A percentile compares a stretch with the other conserved stretches of the same genome.
Evolutionary conservation across 495 filamentous ascomycete genomes (phyloP).

Genomic region (Penicillium macrosclerotiorum): DNA sequence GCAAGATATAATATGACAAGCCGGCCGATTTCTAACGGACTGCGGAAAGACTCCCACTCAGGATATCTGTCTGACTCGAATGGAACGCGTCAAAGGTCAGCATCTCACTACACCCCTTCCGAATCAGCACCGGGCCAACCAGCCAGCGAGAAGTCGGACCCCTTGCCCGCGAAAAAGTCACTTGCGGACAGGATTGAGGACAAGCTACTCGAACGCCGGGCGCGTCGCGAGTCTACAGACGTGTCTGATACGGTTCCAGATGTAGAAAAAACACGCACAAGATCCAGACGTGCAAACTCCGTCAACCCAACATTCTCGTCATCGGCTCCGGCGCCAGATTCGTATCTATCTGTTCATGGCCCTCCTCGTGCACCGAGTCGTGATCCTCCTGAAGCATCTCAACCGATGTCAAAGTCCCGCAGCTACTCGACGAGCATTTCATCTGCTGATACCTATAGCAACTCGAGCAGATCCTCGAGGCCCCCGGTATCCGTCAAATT

Average conservation of each 20-base stretch:
- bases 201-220: constrained; percentile 31
- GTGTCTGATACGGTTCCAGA: constrained; percentile 20
- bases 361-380: constrained; percentile 1
- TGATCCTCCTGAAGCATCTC: constrained; percentile 5
- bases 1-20: constrained; percentile 7
- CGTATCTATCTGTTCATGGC: constrained; percentile 6
- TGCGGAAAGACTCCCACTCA: constrained; percentile 4
- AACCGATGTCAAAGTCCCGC: constrained; percentile 15
- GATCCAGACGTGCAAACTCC: neutral
- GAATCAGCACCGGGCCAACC: neutral
- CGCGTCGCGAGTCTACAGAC: constrained; percentile 21
- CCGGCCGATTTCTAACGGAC: neutral
- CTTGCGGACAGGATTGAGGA: constrained; percentile 40
- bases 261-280: constrained; percentile 8
- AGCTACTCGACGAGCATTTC: constrained; percentile 7
- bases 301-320: neutral
- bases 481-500: constrained; percentile 14
- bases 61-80: constrained; percentile 32
- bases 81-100: constrained; percentile 10
- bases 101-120: neutral
- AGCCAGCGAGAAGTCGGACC: neutral
- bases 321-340: constrained; percentile 1
- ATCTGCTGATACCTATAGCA: constrained; percentile 9
- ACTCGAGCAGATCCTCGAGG: constrained; percentile 3
- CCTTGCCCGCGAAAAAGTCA: too few relatives aligned